Conservation (phyloP, 768 basidiomycete genomes). For the Termitomyces bulborhizus region DNA sequence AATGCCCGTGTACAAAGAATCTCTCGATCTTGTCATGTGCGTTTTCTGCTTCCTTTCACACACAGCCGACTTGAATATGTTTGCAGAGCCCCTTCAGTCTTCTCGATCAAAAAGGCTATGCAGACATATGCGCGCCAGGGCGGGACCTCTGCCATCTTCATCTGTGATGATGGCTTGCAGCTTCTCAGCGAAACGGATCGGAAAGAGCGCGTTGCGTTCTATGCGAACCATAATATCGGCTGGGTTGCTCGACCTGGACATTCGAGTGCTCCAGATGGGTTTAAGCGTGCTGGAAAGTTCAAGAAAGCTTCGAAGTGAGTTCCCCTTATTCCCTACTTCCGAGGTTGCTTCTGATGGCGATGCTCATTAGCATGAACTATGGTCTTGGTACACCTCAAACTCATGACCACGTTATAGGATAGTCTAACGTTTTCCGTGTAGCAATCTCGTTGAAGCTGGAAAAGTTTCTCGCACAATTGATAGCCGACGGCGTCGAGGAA, state of each 20-base stretch:
- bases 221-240: constrained; percentile 69
- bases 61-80: not conserved
- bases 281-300: constrained; percentile 89
- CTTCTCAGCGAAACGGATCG: constrained; percentile 58
- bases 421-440: constrained; percentile 4
- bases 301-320: constrained; percentile 67
- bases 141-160: constrained; percentile 67
- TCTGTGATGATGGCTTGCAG: constrained; percentile 83
- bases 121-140: constrained; percentile 84
- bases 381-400: constrained; percentile 33
- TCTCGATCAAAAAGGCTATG: constrained; percentile 79
- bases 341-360: not conserved
- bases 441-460: constrained; percentile 57
- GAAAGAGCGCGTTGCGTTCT: constrained; percentile 63
- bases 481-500: constrained; percentile 34
- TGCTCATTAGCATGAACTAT: constrained; percentile 65
- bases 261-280: constrained; percentile 64
- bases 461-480: constrained; percentile 42
- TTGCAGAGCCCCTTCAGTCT: constrained; percentile 60
- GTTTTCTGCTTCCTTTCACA: constrained; percentile 16
- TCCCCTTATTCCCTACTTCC: not conserved
- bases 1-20: constrained; percentile 87
- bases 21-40: constrained; percentile 66
- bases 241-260: constrained; percentile 81
- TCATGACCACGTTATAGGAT: not conserved